These are phyloP conservation scores for Cymbidium sinense DNA, from an alignment of 106 monocot genomes.

Conservation along the genomic window DNA sequence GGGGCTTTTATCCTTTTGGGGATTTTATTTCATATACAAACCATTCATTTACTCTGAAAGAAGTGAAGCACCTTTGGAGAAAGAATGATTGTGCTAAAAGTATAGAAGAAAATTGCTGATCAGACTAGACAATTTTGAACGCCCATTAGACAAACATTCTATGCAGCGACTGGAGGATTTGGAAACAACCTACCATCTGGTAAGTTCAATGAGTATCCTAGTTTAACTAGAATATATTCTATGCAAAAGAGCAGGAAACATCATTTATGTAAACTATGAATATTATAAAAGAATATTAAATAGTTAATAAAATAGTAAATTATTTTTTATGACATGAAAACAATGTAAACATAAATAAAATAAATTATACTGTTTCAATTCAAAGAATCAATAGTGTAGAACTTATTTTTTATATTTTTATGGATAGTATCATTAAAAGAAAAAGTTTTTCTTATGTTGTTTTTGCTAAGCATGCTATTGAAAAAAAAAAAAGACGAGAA, in stretches of 20 bases:
- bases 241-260: background rate
- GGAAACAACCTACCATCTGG: conserved; percentile 95
- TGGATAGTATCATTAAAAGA: too few species aligned
- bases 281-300: background rate
- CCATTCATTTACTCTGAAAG: conserved; percentile 65
- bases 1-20: conserved; percentile 80
- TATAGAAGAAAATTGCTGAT: conserved; percentile 49
- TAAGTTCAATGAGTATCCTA: conserved; percentile 17
- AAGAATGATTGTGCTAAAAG: conserved; percentile 66
- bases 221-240: conserved; percentile 1
- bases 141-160: conserved; percentile 66
- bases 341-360: background rate
- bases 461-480: too few species aligned
- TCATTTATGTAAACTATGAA: background rate
- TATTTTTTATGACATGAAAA: background rate
- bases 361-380: too few species aligned
- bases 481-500: too few species aligned
- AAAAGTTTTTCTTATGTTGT: too few species aligned
- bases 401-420: too few species aligned
- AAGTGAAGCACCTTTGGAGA: conserved; percentile 95
- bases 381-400: too few species aligned
- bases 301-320: background rate
- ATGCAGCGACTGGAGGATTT: conserved; percentile 74
- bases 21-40: conserved; percentile 81
- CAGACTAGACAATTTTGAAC: conserved; percentile 77